phyloP scores from a whole-genome alignment of 352 stramenopile species.

The Pythium rhizo-oryzae region DNA sequence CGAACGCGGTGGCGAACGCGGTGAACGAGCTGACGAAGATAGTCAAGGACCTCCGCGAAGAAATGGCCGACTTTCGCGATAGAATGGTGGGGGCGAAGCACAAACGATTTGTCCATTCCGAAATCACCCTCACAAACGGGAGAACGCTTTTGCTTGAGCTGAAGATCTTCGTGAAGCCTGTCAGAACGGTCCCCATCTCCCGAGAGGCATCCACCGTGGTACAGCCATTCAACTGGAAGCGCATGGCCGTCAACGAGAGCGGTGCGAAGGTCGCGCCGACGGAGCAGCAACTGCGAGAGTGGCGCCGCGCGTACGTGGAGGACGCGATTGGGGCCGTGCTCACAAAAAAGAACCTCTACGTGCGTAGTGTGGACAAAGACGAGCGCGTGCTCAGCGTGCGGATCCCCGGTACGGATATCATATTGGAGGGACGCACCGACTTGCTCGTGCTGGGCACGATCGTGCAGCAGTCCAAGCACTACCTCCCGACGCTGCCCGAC shows the following conservation, averaged over 20 bases:
- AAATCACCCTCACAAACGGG: conserved; percentile 27
- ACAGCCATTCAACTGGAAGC: conserved; percentile 33
- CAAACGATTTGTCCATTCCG: conserved; percentile 36
- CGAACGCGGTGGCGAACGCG: too few species aligned
- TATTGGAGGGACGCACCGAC: too few species aligned
- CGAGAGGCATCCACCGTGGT: not conserved
- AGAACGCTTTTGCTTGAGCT: conserved; percentile 32
- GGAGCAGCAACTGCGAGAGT: conserved; percentile 36
- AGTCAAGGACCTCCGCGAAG: too few species aligned
- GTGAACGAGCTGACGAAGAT: too few species aligned
- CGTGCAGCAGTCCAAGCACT: too few species aligned
- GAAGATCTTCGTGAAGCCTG: conserved; percentile 29
- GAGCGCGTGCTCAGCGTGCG: conserved; percentile 34
- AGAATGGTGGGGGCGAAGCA: conserved; percentile 11
- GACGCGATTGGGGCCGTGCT: conserved; percentile 41
- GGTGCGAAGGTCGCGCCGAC: conserved; percentile 24
- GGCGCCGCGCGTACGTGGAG: conserved; percentile 40
- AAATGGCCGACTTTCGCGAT: too few species aligned
- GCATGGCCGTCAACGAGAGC: conserved; percentile 17
- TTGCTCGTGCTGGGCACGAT: too few species aligned
- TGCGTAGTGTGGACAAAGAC: conserved; percentile 36
- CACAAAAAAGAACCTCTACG: conserved; percentile 37
- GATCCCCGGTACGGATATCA: conserved; percentile 9
- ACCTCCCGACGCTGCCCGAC: too few species aligned
- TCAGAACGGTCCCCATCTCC: conserved; percentile 14